Evolutionary conservation across 1,139 yeast genomes (phyloP).

Genomic region (Zygosaccharomyces pseudobailii): DNA sequence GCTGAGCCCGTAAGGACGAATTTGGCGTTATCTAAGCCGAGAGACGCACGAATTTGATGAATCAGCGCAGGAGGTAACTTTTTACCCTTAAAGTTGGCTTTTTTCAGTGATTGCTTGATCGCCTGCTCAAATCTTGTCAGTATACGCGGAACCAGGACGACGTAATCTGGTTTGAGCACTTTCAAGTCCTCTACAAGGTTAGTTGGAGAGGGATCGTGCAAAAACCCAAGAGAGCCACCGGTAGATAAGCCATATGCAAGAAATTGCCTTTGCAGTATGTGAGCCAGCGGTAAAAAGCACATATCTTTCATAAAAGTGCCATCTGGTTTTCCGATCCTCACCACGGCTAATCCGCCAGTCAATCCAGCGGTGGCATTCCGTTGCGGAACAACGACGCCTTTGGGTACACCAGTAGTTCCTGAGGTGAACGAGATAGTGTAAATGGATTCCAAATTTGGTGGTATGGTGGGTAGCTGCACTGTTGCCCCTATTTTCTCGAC

Average conservation of each 20-base stretch:
- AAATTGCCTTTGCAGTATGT: slow-evolving; percentile 53
- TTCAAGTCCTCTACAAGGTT: slow-evolving; percentile 53
- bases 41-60: slow-evolving; percentile 47
- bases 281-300: slow-evolving; percentile 63
- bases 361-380: slow-evolving; percentile 49
- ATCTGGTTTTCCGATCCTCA: slow-evolving; percentile 20
- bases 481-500: slow-evolving; percentile 52
- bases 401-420: slow-evolving; percentile 72
- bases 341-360: slow-evolving; percentile 29
- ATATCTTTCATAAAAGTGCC: slow-evolving; percentile 23
- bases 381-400: slow-evolving; percentile 66
- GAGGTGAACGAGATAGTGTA: slow-evolving; percentile 74
- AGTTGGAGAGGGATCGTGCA: slow-evolving; percentile 42
- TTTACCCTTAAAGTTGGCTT: slow-evolving; percentile 31
- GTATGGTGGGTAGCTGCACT: slow-evolving; percentile 42
- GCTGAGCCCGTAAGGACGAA: slow-evolving; percentile 63
- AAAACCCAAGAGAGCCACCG: slow-evolving; percentile 43
- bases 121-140: slow-evolving; percentile 58
- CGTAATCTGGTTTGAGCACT: slow-evolving; percentile 47
- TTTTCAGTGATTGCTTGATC: slow-evolving; percentile 39
- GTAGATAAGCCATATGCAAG: slow-evolving; percentile 26
- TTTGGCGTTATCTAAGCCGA: slow-evolving; percentile 52
- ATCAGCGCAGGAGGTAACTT: slow-evolving; percentile 46
- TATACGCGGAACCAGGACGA: slow-evolving; percentile 63
- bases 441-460: slow-evolving; percentile 50